phyloP scores from a whole-genome alignment of 345 rosid species.

The Brassica nigra region DNA sequence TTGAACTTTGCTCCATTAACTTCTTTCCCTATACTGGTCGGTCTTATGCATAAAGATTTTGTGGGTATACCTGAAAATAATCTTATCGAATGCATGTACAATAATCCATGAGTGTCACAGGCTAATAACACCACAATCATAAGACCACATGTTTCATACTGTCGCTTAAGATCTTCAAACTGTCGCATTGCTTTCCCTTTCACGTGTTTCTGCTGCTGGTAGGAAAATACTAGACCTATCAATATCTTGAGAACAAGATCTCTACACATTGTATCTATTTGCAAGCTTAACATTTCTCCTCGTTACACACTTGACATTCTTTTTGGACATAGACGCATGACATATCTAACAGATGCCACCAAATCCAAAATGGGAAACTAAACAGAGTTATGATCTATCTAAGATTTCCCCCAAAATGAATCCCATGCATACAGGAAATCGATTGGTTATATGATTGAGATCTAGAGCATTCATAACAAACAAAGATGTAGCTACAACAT shows the following conservation, averaged over 20 bases:
- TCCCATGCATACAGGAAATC: not conserved
- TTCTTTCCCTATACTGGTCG: conserved; percentile 34
- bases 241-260: conserved; percentile 11
- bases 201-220: conserved; percentile 11
- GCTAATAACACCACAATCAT: conserved; percentile 19
- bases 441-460: not conserved
- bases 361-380: conserved; percentile 7
- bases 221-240: conserved; percentile 9
- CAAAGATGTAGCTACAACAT: not conserved
- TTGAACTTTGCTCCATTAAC: conserved; percentile 45
- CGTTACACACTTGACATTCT: conserved; percentile 64
- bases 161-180: conserved; percentile 12
- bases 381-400: not conserved
- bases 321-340: conserved; percentile 65
- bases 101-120: conserved; percentile 29
- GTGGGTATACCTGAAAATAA: conserved; percentile 42
- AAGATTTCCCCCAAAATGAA: not conserved
- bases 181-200: conserved; percentile 10
- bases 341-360: conserved; percentile 19
- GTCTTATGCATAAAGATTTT: conserved; percentile 42
- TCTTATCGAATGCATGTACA: conserved; percentile 37
- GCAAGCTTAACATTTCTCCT: conserved; percentile 52
- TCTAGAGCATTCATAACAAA: conserved; percentile 3
- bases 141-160: conserved; percentile 23
- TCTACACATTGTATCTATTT: not conserved